Base-by-base conservation (phyloP, 805 yeast species). In the Candida patagonica region DNA sequence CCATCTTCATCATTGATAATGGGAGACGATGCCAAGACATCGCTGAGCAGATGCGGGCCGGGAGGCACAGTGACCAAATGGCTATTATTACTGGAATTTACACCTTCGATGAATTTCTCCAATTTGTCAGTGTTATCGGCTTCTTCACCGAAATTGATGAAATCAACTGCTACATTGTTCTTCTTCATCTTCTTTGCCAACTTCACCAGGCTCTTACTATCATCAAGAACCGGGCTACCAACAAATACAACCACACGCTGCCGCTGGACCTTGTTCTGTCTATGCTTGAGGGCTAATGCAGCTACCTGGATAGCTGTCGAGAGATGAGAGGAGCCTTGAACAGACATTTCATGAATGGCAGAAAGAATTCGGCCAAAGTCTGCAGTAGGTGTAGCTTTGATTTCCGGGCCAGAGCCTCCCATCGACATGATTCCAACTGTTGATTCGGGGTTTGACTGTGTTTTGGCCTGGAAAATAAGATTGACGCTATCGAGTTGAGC, bases 401-500 rank as follows among this genome's bases (percentile, higher is more conserved):
- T 96, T 50, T 76, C 76, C 1, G 95, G 92, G 42, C 60, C 58
- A 26, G 31, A 68, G 21, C 96, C 97, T 4, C 92, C 94, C 66
- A 81, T 77, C 13, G 95, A 77, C 66, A 92, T 71, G 41, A 92
- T 66, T 1, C 97, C 98, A 25, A 89, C 95, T 1, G 95, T 81
- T 62, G 76, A 85, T 61, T 92, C 97, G 5, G 97, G 96, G 60
- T 94, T 92, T 38, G 87, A 68, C 56, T 80, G 79, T 46, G 85
- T 76, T 63, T 92, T 89, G 48, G 83, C 76, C 47, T 81, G 80
- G 67, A 92, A 94, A 33, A 92, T 76, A 51, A 78, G 68, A 51
- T 86, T 92, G 22, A 88, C 87, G 7, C 96, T 78, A 47, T 92
- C 95, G 45, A 83, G 68, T 62, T 92, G 96, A 1, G 97, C 96